phyloP scores from a whole-genome alignment of 108 stramenopile genomes.

The Cyclotella baltica region DNA sequence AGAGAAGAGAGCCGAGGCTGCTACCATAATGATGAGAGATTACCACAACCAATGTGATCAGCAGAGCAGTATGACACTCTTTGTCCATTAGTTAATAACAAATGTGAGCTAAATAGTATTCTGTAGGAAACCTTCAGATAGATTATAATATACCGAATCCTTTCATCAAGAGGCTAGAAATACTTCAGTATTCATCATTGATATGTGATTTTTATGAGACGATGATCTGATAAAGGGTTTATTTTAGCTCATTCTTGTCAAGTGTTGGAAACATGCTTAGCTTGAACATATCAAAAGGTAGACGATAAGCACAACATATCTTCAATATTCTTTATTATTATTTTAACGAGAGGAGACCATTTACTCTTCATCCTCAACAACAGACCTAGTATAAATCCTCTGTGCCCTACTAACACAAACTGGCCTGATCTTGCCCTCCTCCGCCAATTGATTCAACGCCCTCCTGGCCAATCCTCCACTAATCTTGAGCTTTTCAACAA shows the following conservation, averaged over 20 bases:
- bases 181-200: too few species aligned
- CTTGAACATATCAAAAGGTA: slow-evolving; percentile 7
- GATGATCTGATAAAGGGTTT: too few species aligned
- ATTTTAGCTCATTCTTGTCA: too few species aligned
- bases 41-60: background rate
- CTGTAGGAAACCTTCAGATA: too few species aligned
- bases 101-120: background rate
- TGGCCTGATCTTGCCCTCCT: slow-evolving; percentile 94
- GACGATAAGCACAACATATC: too few species aligned
- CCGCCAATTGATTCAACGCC: slow-evolving; percentile 93
- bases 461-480: slow-evolving; percentile 96
- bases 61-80: background rate
- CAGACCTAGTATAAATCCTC: slow-evolving; percentile 97
- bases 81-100: background rate
- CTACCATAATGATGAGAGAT: slow-evolving; percentile 7
- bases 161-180: too few species aligned
- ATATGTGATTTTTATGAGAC: too few species aligned
- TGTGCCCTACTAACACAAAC: slow-evolving; percentile 93
- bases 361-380: slow-evolving; percentile 78
- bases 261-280: background rate
- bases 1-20: slow-evolving; percentile 17
- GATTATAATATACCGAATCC: too few species aligned
- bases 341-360: background rate
- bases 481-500: slow-evolving; percentile 99
- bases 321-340: background rate